Base-by-base conservation (phyloP, 345 rosid species). In the Aegle marmelos region DNA sequence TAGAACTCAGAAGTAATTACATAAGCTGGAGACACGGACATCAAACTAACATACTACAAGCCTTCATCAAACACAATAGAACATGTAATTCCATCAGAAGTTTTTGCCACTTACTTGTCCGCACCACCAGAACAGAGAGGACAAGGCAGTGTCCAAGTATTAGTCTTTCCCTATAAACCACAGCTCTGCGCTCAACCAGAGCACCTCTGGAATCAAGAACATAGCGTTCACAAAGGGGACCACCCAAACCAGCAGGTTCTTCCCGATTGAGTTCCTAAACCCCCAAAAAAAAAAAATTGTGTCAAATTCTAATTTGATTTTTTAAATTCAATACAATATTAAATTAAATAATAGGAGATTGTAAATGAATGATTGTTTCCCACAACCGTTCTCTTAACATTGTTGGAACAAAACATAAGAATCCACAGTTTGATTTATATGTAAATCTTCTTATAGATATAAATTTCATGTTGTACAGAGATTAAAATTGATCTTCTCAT, bases 171-270 rank as follows among this genome's bases (percentile, higher is more conserved):
- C 94, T 86, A 56, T 77, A 85, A 82, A 93, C 92, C 79, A 95
- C 98, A 86, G 93, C 90, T 76, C 86, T 84, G 61, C 96, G 91
- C 89, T 93, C 97, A 78, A 91, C 94, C 83, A 93, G 90, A 79
- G 94, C 89, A 78, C 98, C 98, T 85, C 97, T 88, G 77, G 97
- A 92, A 83, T 95, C 99, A 72, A 93, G 85, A 73, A 95, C 86
- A 82, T 86, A 88, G 27, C 70, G 90, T 70, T 95, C 99, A 83
- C 94, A 87, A 57, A 73, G 87, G 66, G 94, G 96, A 74, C 98
- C 98, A 81, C 99, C 99, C 66, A 93, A 81, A 72, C 98, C 96
- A 86, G 93, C 87, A 68, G 99, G 97, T 86, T 95, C 99, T 82
- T 91, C 97, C 30, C 90, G 96, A 88, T 84, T 90, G 78, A 95